Evolutionary conservation across 768 basidiomycete species (phyloP), one percentile per base, ranked within the genome.

Genomic region (Russula brevipes): DNA sequence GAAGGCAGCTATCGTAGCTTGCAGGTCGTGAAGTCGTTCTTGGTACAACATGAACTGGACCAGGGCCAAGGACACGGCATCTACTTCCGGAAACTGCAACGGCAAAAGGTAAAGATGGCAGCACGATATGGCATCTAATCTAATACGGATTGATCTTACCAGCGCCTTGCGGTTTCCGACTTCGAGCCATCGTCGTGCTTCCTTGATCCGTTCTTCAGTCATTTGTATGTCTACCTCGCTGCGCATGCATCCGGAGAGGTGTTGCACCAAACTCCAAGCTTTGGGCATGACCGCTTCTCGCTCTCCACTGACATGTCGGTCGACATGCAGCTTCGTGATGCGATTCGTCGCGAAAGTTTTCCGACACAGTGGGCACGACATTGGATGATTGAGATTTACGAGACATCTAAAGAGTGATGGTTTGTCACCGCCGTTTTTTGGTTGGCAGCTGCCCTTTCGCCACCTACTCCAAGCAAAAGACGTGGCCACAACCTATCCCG

Each of bases 401-500:
- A 88, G 77, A 68, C 87, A 88, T 59, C 85, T 87, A 14, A 19
- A 11, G 59, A 16, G 17, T 16, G 36, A 11, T 44, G 24, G 24
- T 24, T 24, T 17, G 8, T 55, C 54, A 31, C 60, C 17, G 49
- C 41, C 50, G 65, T 38, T 8, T 44, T 42, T 24, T 24, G 11
- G 41, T 14, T 16, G 24, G 39, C n/a, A 30, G n/a, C 30, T 52
- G 10, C 24, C 52, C 52, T 54, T 45, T 35, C 54, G 80, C 39
- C 54, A 80, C 86, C 71, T 70, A 88, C 88, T 76, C 72, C 70
- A 77, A 77, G 71, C 88, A 90, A 76, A 90, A 89, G 45, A 88
- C 80, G 73, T 90, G 87, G 45, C 89, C 89, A 69, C 89, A 91
- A 38, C 85, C 81, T 65, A 91, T 89, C 14, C 82, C 85, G 72